Conservation (phyloP, 352 stramenopile species). For the Saprolegnia parasitica region DNA sequence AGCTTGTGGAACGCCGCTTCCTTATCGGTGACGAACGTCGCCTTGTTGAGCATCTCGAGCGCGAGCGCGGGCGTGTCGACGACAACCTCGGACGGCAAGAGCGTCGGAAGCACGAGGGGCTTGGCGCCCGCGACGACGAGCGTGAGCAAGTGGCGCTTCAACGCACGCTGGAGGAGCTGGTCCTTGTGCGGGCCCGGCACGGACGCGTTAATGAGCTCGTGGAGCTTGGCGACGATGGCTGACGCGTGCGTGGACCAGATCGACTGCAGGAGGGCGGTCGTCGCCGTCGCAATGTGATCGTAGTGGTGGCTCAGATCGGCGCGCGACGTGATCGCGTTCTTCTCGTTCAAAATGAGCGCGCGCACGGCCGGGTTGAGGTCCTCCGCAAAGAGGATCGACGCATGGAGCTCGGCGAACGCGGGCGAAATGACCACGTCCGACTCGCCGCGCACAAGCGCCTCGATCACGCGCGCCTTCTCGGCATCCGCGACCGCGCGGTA, state of each 20-base stretch:
- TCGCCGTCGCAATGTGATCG: constrained; percentile 52
- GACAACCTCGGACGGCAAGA: constrained; percentile 26
- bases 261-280: constrained; percentile 55
- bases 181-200: constrained; percentile 54
- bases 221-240: constrained; percentile 59
- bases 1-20: constrained; percentile 55
- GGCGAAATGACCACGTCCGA: constrained; percentile 49
- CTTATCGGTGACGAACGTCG: constrained; percentile 68
- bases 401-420: constrained; percentile 55
- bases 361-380: constrained; percentile 56
- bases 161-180: constrained; percentile 63
- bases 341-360: constrained; percentile 54
- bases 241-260: constrained; percentile 59
- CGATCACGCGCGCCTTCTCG: constrained; percentile 65
- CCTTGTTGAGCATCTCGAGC: constrained; percentile 52
- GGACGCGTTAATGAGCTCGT: constrained; percentile 40
- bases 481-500: constrained; percentile 62
- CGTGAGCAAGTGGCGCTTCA: constrained; percentile 59
- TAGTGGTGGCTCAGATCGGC: constrained; percentile 74
- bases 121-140: constrained; percentile 61
- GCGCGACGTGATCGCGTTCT: constrained; percentile 50
- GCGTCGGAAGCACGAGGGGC: constrained; percentile 39
- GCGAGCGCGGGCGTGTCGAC: constrained; percentile 40
- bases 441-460: constrained; percentile 49
- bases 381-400: constrained; percentile 65